These are phyloP conservation scores for Bruguiera hainesii DNA, from an alignment of 441 rosid genomes.

Conservation along the genomic window DNA sequence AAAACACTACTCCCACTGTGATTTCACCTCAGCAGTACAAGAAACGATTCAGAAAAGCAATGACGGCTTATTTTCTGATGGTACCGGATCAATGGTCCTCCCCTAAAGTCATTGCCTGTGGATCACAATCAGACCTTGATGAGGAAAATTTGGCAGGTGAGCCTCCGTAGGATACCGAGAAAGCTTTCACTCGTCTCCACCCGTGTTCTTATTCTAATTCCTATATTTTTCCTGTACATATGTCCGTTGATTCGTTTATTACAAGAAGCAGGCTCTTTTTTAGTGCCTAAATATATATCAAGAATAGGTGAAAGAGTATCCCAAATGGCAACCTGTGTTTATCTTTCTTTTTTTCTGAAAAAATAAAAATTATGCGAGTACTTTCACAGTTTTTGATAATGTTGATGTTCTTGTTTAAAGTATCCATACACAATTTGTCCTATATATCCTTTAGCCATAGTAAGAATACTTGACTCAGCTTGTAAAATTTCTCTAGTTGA, in stretches of 20 bases:
- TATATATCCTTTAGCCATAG: too few species aligned
- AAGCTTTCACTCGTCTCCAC: background rate
- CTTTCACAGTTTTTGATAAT: too few species aligned
- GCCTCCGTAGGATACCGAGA: slow-evolving; percentile 18
- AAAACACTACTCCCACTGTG: slow-evolving; percentile 75
- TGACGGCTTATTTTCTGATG: slow-evolving; percentile 92
- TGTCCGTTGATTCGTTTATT: background rate
- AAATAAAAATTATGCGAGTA: too few species aligned
- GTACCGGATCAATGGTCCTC: slow-evolving; percentile 97
- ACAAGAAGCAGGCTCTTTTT: background rate
- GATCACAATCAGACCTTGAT: slow-evolving; percentile 53
- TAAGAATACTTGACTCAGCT: too few species aligned
- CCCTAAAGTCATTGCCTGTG: slow-evolving; percentile 36
- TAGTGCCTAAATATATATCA: too few species aligned
- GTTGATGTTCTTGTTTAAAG: too few species aligned
- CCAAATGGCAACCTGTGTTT: too few species aligned
- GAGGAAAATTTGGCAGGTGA: slow-evolving; percentile 37
- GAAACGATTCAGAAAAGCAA: slow-evolving; percentile 92
- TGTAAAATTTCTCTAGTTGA: too few species aligned
- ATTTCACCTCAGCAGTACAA: slow-evolving; percentile 95
- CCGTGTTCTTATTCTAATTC: background rate
- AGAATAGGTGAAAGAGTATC: too few species aligned
- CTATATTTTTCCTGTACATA: background rate
- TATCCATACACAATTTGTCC: too few species aligned
- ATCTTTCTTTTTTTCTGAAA: too few species aligned